These are phyloP conservation scores for Daldinia eschscholtzii DNA, from an alignment of 2,329 filamentous ascomycete species.

Conservation along the genomic window DNA sequence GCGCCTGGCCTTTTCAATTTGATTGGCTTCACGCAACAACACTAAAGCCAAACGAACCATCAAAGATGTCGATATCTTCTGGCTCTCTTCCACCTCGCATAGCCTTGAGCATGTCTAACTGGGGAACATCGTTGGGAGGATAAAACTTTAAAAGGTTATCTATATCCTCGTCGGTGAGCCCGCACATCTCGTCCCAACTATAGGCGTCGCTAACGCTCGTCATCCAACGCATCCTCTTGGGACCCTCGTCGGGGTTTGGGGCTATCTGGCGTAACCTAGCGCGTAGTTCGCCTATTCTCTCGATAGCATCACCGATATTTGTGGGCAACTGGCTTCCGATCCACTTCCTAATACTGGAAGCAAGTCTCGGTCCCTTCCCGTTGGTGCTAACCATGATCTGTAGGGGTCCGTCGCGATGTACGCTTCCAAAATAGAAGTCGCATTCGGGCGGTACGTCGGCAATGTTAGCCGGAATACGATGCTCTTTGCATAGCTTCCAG, in stretches of 20 bases:
- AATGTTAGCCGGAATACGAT: conserved; percentile 89
- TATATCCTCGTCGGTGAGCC: conserved; percentile 87
- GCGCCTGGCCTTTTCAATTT: neutral
- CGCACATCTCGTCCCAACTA: conserved; percentile 85
- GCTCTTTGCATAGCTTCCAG: conserved; percentile 93
- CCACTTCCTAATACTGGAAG: conserved; percentile 84
- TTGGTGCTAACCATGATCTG: conserved; percentile 99
- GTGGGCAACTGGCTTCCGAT: conserved; percentile 82
- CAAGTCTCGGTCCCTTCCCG: conserved; percentile 92
- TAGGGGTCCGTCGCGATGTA: conserved; percentile 92
- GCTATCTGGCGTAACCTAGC: conserved; percentile 83
- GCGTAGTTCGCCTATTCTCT: conserved; percentile 83
- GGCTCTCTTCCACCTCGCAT: conserved; percentile 63
- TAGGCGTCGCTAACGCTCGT: conserved; percentile 89
- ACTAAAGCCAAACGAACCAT: conserved; percentile 71
- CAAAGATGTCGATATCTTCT: conserved; percentile 67
- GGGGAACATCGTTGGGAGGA: conserved; percentile 65
- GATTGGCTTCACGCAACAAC: conserved; percentile 56
- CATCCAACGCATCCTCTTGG: conserved; percentile 97
- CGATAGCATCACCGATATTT: conserved; percentile 87
- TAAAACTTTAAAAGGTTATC: conserved; percentile 84
- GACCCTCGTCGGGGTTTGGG: conserved; percentile 77
- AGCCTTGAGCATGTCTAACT: conserved; percentile 66
- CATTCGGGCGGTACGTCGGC: conserved; percentile 97
- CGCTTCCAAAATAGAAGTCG: conserved; percentile 98